A percentile compares a stretch with the other conserved stretches of the same genome.
These are phyloP conservation scores for Hemileccinum rubropunctum DNA, from an alignment of 768 basidiomycete genomes.

Conservation along the genomic window DNA sequence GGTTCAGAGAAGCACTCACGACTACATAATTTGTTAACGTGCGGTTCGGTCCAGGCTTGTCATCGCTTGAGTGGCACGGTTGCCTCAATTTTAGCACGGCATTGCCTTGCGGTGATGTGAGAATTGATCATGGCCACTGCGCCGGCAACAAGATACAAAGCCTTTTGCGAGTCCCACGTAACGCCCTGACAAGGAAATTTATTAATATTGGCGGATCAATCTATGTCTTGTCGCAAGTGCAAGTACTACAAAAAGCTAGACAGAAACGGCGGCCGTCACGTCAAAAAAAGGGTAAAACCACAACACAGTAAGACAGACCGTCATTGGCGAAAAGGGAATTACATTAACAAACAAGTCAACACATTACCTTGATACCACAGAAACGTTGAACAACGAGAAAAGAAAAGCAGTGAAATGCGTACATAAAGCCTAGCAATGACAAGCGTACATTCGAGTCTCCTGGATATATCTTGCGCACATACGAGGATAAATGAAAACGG, in stretches of 20 bases:
- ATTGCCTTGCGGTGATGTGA: no score
- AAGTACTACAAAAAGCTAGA: conserved; percentile 7
- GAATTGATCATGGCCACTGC: no score
- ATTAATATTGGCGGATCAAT: not conserved
- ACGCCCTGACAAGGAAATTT: no score
- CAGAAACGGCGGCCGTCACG: conserved; percentile 1
- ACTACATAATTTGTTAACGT: no score
- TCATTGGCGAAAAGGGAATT: not conserved
- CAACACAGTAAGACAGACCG: conserved; percentile 5
- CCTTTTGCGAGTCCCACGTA: no score
- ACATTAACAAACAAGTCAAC: not conserved
- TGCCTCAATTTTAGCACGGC: no score
- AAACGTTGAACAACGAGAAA: conserved; percentile 10
- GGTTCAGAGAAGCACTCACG: no score
- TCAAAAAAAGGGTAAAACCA: not conserved
- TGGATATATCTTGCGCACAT: conserved; percentile 12
- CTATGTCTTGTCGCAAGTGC: conserved; percentile 8
- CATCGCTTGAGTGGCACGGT: no score
- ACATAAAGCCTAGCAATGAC: conserved; percentile 15
- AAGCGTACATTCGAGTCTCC: conserved; percentile 16
- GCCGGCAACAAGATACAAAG: no score
- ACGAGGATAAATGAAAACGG: conserved; percentile 3
- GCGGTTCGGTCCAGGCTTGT: no score
- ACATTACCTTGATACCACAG: conserved; percentile 1
- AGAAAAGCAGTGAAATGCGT: conserved; percentile 9